These are phyloP conservation scores for Zygosaccharomyces sapae DNA, from an alignment of 1,139 yeast genomes.

Conservation along the genomic window DNA sequence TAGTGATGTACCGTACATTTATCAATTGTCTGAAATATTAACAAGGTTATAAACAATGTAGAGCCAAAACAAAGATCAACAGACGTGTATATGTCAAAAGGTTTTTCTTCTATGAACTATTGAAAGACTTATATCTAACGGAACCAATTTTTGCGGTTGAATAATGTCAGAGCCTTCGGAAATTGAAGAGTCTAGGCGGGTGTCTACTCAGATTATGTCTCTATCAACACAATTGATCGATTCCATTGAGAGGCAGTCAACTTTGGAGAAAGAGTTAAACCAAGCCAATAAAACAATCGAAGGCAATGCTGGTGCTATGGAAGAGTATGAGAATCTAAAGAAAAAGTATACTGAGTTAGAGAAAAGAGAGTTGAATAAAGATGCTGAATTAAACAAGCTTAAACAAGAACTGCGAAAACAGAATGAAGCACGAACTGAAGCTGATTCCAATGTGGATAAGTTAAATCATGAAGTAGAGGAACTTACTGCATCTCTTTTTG, in stretches of 20 bases:
- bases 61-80: neutral
- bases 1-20: constrained; percentile 1
- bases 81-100: neutral
- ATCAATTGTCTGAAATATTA: constrained; percentile 1
- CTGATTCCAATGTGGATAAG: constrained; percentile 56
- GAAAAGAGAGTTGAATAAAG: constrained; percentile 37
- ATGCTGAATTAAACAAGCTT: constrained; percentile 38
- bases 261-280: constrained; percentile 41
- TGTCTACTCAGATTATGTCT: constrained; percentile 53
- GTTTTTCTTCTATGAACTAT: neutral
- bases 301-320: constrained; percentile 20
- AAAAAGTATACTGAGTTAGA: constrained; percentile 26
- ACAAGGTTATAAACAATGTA: neutral
- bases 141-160: neutral
- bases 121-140: neutral
- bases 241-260: constrained; percentile 56
- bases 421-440: constrained; percentile 42
- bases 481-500: constrained; percentile 66
- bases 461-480: constrained; percentile 73
- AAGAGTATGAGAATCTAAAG: constrained; percentile 17
- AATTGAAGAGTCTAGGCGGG: constrained; percentile 40
- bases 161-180: constrained; percentile 4
- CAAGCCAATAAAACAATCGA: constrained; percentile 28
- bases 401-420: constrained; percentile 37
- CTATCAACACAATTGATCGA: constrained; percentile 59